Percentiles rank a stretch among this genome's conserved stretches.
Conservation (phyloP, 2,329 filamentous ascomycete genomes). For the Penicillium sp. region DNA sequence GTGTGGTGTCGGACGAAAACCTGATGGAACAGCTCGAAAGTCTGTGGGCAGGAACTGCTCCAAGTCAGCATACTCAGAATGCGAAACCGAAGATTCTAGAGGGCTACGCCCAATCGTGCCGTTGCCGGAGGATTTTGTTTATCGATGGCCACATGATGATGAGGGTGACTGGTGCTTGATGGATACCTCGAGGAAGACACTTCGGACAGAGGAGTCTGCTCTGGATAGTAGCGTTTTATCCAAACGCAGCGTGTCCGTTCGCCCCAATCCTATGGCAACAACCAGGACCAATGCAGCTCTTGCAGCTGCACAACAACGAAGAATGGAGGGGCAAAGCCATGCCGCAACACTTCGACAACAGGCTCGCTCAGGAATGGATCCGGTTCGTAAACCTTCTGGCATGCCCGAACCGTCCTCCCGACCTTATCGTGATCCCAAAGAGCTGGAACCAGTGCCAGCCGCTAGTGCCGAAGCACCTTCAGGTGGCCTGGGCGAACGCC, state of each 20-base stretch:
- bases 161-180: slow-evolving; percentile 41
- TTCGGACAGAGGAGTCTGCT: slow-evolving; percentile 23
- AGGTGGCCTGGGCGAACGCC: slow-evolving; percentile 37
- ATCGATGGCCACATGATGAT: slow-evolving; percentile 39
- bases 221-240: slow-evolving; percentile 28
- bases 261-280: slow-evolving; percentile 26
- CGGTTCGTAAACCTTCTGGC: slow-evolving; percentile 26
- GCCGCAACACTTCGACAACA: slow-evolving; percentile 46
- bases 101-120: slow-evolving; percentile 45
- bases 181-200: slow-evolving; percentile 15
- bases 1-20: slow-evolving; percentile 43
- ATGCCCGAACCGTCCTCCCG: slow-evolving; percentile 17
- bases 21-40: slow-evolving; percentile 39
- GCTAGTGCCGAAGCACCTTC: slow-evolving; percentile 14
- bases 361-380: slow-evolving; percentile 32
- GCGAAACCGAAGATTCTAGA: slow-evolving; percentile 42
- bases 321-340: slow-evolving; percentile 42
- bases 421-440: slow-evolving; percentile 17
- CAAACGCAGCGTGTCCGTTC: slow-evolving; percentile 24
- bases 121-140: slow-evolving; percentile 43
- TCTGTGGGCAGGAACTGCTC: slow-evolving; percentile 44
- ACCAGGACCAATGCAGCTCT: slow-evolving; percentile 39
- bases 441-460: slow-evolving; percentile 13
- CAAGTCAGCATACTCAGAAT: slow-evolving; percentile 46
- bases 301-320: slow-evolving; percentile 38